Conservation (phyloP, 106 monocot genomes). For the Apostasia shenzhenica region DNA sequence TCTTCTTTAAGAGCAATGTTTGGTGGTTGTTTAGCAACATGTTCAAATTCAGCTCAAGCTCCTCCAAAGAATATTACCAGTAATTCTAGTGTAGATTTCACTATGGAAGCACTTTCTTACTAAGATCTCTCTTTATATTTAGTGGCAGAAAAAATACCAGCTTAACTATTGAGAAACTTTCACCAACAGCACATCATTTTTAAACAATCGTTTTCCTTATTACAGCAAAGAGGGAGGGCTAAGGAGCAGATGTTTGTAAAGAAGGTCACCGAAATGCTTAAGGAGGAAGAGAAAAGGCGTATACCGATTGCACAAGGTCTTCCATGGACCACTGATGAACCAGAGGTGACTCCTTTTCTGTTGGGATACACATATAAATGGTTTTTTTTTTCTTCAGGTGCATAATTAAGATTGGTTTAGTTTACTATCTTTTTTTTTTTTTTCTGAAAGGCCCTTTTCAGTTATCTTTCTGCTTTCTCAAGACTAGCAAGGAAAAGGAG, state of each 20-base stretch:
- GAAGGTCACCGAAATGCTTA: constrained; percentile 77
- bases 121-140: too few species aligned
- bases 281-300: constrained; percentile 62
- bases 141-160: too few species aligned
- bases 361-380: neutral
- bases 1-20: too few species aligned
- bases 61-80: too few species aligned
- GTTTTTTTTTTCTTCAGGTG: too few species aligned
- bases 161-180: too few species aligned
- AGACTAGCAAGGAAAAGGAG: too few species aligned
- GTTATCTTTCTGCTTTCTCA: neutral
- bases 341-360: constrained; percentile 48
- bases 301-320: constrained; percentile 89
- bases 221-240: constrained; percentile 82
- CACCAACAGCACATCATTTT: neutral
- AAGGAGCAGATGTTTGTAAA: constrained; percentile 74
- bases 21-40: too few species aligned
- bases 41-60: too few species aligned
- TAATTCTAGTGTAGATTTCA: too few species aligned
- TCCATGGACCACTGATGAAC: constrained; percentile 93
- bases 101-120: too few species aligned
- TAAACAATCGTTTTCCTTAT: neutral
- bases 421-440: neutral
- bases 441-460: neutral
- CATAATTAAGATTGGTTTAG: too few species aligned